Evolutionary conservation across 2,329 filamentous ascomycete genomes (phyloP), one percentile per base, ranked within the genome.

Genomic region (Phialemoniopsis sp.): DNA sequence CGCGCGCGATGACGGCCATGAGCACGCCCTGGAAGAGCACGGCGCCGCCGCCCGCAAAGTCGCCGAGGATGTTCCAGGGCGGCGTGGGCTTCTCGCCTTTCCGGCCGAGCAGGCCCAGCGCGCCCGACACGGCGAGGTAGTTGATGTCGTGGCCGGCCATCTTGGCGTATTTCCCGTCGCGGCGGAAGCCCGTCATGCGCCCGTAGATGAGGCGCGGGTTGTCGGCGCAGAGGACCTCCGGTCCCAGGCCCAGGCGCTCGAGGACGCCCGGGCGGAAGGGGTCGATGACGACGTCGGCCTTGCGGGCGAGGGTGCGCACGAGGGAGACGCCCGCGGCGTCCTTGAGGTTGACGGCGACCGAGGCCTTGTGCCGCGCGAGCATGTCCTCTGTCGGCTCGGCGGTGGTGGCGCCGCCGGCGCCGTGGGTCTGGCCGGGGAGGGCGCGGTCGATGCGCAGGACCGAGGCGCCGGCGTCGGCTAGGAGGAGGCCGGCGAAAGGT

Each of bases 71-170:
- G 54, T 97, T 97, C 6, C 71, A 79, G 0, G 93, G 93, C 14
- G 90, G 76, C 45, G 85, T 82, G 1, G 91, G 91, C 47, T 78
- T 81, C 55, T 83, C 77, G 13, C 72, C 75, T 19, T 68, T 67
- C 1, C 85, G 71, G 1, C 91, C 91, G 4, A 97, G 76, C 63
- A 95, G 70, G 1, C 76, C 74, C 19, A 97, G 65, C 1, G 86
- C 83, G 1, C 91, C 91, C 0, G 85, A 86, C 0, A 95, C 87
- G 36, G 90, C 88, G 32, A 97, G 83, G 63, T 97, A 97, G 58
- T 97, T 96, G 60, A 96, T 95, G 59, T 96, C 90, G 58, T 96
- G 90, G 33, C 90, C 90, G 0, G 90, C 89, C 90, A 95, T 96
- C 53, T 76, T 66, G 35, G 77, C 78, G 64, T 95, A 97, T 52